Evolutionary conservation across 345 rosid species (phyloP), one percentile per base, ranked within the genome.

Genomic region (Salix viminalis): DNA sequence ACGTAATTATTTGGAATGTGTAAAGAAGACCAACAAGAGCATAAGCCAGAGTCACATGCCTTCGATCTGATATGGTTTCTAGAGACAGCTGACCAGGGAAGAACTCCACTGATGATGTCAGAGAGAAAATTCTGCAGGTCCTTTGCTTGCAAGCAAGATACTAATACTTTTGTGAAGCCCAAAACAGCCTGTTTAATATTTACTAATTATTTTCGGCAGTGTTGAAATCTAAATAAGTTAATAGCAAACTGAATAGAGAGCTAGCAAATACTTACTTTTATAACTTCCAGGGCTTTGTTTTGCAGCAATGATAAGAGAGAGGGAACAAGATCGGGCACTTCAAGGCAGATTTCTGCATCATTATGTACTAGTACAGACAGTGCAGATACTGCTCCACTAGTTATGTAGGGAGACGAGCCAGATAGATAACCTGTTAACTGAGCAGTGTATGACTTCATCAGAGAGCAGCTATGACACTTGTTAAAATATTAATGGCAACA

Each of bases 361-460:
- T 87, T 84, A 81, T 93, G 82, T 71, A 93, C 84, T 65, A 93
- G 89, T 61, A 88, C 86, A 50, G 99, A 96, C 80, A 96, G 82
- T 39, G 97, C 98, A 82, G 97, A 90, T 48, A 93, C 92, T 48
- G 99, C 98, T 85, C 94, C 99, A 84, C 99, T 93, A 76, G 84
- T 93, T 79, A 93, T 91, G 64, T 92, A 97, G 42, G 99, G 94
- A 26, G 97, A 96, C 52, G 98, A 82, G 73, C 98, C 96, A 71
- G 96, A 90, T 32, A 91, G 92, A 86, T 93, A 93, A 61, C 97
- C 99, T 85, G 89, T 70, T 81, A 93, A 87, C 99, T 95, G 94
- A 74, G 82, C 13, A 80, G 37, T 5, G 60, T 18, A 62, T 23
- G 67, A 67, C 58, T 76, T 64, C 46, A 48, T 82, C 26, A 75